Base-by-base conservation (phyloP, 2,329 filamentous ascomycete species). In the Beauveria australis region DNA sequence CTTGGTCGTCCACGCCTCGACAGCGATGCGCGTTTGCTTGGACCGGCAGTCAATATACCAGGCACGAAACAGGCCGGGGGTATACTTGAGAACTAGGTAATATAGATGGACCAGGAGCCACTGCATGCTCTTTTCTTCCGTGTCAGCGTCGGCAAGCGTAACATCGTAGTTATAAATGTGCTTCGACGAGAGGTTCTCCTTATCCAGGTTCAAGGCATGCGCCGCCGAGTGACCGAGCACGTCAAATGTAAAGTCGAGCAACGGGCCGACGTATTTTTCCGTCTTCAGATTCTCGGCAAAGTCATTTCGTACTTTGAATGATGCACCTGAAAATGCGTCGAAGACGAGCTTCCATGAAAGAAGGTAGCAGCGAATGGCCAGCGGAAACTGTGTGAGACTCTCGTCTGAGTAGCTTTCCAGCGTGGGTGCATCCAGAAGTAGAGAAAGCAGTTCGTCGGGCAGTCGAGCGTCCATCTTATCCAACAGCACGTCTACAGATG, bases 281-380 rank as follows among this genome's bases (percentile, higher is more conserved):
- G 88, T 82, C 70, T 92, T 94, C 60, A 99, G 81, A 62, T 89
- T 85, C 26, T 91, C 84, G 0, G 85, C 83, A 68, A 97, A 97
- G 67, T 92, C 87, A 62, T 84, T 85, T 66, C 91, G 89, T 18
- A 97, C 85, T 67, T 91, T 91, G 72, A 89, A 88, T 0, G 92
- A 91, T 14, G 92, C 86, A 22, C 86, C 84, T 19, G 80, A 78
- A 69, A 93, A 95, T 49, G 93, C 88, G 66, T 96, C 91, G 69
- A 96, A 97, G 0, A 97, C 81, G 1, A 97, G 79, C 64, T 90
- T 84, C 94, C 94, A 99, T 12, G 91, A 89, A 30, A 96, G 78
- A 3, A 99, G 79, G 68, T 97, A 99, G 10, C 87, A 85, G 57
- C 91, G 85, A 53, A 96, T 78, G 0, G 82, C 70, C 0, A 84